Evolutionary conservation across 345 rosid genomes (phyloP).

Genomic region (Corchorus olitorius): DNA sequence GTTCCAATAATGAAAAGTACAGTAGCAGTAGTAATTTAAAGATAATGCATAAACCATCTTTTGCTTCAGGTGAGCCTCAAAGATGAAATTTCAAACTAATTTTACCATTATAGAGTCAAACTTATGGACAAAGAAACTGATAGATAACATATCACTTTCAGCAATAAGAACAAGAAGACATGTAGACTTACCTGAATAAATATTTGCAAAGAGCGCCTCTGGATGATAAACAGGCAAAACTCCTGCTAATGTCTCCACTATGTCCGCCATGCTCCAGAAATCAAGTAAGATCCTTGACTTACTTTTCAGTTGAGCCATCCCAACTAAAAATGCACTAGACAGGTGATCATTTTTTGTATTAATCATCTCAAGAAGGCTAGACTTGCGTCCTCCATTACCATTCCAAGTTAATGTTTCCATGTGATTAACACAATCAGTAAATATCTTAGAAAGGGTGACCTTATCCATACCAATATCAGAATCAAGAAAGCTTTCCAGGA

Average conservation of each 20-base stretch:
- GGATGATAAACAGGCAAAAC: conserved; percentile 77
- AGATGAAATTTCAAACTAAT: background rate
- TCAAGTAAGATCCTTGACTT: conserved; percentile 35
- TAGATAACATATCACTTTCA: background rate
- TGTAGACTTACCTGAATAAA: conserved; percentile 64
- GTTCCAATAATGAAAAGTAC: background rate
- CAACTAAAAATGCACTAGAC: conserved; percentile 33
- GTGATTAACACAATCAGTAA: conserved; percentile 37
- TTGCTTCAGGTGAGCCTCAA: background rate
- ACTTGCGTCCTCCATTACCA: conserved; percentile 26
- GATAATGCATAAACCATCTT: background rate
- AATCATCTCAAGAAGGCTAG: conserved; percentile 27
- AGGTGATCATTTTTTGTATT: conserved; percentile 30
- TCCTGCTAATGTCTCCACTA: conserved; percentile 58
- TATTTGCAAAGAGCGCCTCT: conserved; percentile 64
- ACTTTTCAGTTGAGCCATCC: conserved; percentile 31
- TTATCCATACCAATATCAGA: conserved; percentile 29
- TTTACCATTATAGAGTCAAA: background rate
- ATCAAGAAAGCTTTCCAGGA: conserved; percentile 27
- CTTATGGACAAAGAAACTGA: background rate
- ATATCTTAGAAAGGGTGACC: conserved; percentile 31
- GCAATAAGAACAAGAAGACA: background rate
- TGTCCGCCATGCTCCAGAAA: conserved; percentile 53
- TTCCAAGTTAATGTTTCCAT: conserved; percentile 27
- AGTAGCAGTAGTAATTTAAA: background rate